A percentile compares a stretch with the other conserved stretches of the same genome.
Conservation (phyloP, 2,329 filamentous ascomycete genomes). For the Cladosporium sp. region DNA sequence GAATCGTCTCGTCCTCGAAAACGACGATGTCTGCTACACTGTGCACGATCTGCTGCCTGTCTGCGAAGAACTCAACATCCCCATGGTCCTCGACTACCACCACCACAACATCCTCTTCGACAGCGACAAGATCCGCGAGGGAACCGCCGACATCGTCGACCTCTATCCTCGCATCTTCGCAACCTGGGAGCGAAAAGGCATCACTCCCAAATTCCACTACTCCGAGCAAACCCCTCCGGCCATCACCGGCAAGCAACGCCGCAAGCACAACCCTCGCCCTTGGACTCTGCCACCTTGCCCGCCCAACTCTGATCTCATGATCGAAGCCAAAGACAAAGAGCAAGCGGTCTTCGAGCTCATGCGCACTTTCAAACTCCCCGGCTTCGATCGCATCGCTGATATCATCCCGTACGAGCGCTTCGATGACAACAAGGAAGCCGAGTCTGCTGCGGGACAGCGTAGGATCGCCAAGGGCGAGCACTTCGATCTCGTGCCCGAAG, state of each 20-base stretch:
- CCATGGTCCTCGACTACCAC: slow-evolving; percentile 87
- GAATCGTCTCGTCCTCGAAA: slow-evolving; percentile 82
- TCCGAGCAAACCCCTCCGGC: slow-evolving; percentile 78
- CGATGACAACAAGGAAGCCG: slow-evolving; percentile 67
- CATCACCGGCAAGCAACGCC: slow-evolving; percentile 73
- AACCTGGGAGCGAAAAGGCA: slow-evolving; percentile 82
- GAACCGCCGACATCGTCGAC: slow-evolving; percentile 76
- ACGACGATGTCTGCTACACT: slow-evolving; percentile 91
- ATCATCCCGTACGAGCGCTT: slow-evolving; percentile 74
- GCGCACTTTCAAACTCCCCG: slow-evolving; percentile 81
- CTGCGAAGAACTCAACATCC: slow-evolving; percentile 93
- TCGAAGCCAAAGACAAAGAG: slow-evolving; percentile 97
- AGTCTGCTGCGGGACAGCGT: slow-evolving; percentile 21
- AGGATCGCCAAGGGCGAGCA: slow-evolving; percentile 22
- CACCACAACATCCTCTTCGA: slow-evolving; percentile 96
- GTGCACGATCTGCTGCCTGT: slow-evolving; percentile 87
- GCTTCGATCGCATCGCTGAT: slow-evolving; percentile 73
- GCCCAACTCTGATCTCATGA: slow-evolving; percentile 92
- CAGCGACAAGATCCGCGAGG: slow-evolving; percentile 70
- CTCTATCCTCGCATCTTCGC: slow-evolving; percentile 76
- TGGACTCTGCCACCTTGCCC: slow-evolving; percentile 79
- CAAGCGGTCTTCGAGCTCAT: slow-evolving; percentile 95
- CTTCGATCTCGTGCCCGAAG: slow-evolving; percentile 55
- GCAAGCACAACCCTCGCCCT: slow-evolving; percentile 84
- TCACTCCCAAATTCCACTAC: slow-evolving; percentile 96